Evolutionary conservation across 2,329 filamentous ascomycete genomes (phyloP).

Genomic region (Xylariaceae sp.): DNA sequence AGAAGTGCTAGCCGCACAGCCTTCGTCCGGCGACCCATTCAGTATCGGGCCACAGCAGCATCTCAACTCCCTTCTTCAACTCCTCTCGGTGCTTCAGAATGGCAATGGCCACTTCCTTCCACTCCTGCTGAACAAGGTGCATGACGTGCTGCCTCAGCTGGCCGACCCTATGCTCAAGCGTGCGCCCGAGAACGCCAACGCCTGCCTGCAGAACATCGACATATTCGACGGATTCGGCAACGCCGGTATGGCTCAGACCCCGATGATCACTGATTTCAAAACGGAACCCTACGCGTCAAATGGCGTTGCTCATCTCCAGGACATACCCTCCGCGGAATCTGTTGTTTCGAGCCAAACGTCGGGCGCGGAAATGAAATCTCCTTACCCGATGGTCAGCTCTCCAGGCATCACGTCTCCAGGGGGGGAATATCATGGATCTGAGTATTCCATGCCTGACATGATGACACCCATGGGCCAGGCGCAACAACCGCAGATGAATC

Average conservation of each 20-base stretch:
- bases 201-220: slow-evolving; percentile 40
- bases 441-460: slow-evolving; percentile 46
- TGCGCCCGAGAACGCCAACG: slow-evolving; percentile 45
- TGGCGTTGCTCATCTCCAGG: slow-evolving; percentile 32
- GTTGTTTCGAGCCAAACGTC: slow-evolving; percentile 27
- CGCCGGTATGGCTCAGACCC: slow-evolving; percentile 50
- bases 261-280: slow-evolving; percentile 40
- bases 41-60: slow-evolving; percentile 63
- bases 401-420: slow-evolving; percentile 45
- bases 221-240: slow-evolving; percentile 61
- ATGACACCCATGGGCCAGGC: slow-evolving; percentile 40
- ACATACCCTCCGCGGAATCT: slow-evolving; percentile 31
- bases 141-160: slow-evolving; percentile 59
- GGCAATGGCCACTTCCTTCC: slow-evolving; percentile 72
- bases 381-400: slow-evolving; percentile 41
- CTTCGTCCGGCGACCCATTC: slow-evolving; percentile 54
- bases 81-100: slow-evolving; percentile 64
- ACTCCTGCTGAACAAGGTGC: slow-evolving; percentile 66
- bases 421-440: slow-evolving; percentile 42
- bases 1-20: slow-evolving; percentile 63
- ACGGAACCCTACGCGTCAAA: slow-evolving; percentile 28
- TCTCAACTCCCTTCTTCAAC: slow-evolving; percentile 59
- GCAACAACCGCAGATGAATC: slow-evolving; percentile 26
- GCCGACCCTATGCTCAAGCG: slow-evolving; percentile 53
- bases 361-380: slow-evolving; percentile 37